Evolutionary conservation across 164 flowering plant species (phyloP), one percentile per base, ranked within the genome.

Genomic region (Aristolochia fimbriata): DNA sequence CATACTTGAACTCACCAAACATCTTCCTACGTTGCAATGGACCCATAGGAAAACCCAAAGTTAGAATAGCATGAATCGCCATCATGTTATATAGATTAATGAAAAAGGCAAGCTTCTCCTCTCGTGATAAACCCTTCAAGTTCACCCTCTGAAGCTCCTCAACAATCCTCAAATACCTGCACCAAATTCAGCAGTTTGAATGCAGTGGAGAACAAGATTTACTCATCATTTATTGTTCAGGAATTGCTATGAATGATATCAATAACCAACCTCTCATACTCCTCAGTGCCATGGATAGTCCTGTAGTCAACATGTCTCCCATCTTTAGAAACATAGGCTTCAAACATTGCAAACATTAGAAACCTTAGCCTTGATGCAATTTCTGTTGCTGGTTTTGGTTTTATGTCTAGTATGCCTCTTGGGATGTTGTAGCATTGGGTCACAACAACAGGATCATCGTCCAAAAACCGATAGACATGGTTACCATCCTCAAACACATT

Each of bases 71-170:
- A 75, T 90, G 97, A 55, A 90, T 87, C 53, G 83, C 81, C 97
- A 90, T 90, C 88, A 83, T 79, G 67, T 90, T 90, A 69, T 84
- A 83, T 21, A 90, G 87, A 70, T 90, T 90, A 61, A 87, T 79
- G 59, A 87, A 90, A 64, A 90, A 90, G 15, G 93, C 82, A 59
- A 90, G 80, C 63, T 76, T 87, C 75, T 87, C 97, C 63, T 90
- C 96, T 73, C 87, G 76, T 24, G 82, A n/a, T 70, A 84, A 67
- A 47, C 77, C 81, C 53, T 69, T 66, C 60, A 87, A 25, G 58
- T 90, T 91, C 50, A 86, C 91, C 66, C 97, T 77, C 46, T 87
- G 97, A 47, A 91, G 97, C 75, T 86, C 96, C 75, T 87, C 89
- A 30, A 80, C 70, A 37, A 73, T 74, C 73, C 93, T 84, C 79